Percentiles rank a stretch among this genome's conserved stretches.
Evolutionary conservation across 345 rosid genomes (phyloP).

Genomic region (Salix purpurea): DNA sequence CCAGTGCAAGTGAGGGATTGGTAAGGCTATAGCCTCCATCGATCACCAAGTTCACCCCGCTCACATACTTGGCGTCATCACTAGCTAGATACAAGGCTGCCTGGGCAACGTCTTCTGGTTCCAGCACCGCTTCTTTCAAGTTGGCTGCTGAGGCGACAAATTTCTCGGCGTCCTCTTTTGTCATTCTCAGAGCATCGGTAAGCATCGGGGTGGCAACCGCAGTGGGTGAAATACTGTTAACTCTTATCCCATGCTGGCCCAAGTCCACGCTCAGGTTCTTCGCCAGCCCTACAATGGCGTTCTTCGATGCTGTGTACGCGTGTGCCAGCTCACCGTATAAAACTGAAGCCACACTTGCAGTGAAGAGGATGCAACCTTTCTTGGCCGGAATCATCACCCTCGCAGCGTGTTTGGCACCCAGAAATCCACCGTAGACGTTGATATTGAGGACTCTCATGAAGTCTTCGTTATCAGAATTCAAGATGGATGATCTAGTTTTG

Average conservation of each 20-base stretch:
- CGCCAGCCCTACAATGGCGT: slow-evolving; percentile 12
- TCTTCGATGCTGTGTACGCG: slow-evolving; percentile 19
- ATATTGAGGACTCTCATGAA: slow-evolving; percentile 15
- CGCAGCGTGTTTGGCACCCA: slow-evolving; percentile 35
- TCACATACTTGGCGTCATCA: slow-evolving; percentile 24
- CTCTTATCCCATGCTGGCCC: slow-evolving; percentile 23
- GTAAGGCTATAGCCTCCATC: slow-evolving; percentile 18
- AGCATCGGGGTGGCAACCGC: neutral
- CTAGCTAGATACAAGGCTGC: slow-evolving; percentile 22
- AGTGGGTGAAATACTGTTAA: slow-evolving; percentile 21
- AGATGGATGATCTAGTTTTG: neutral
- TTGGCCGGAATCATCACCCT: slow-evolving; percentile 20
- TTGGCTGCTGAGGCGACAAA: neutral
- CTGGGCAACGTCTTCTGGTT: slow-evolving; percentile 19
- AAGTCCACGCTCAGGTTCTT: slow-evolving; percentile 15
- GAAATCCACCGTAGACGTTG: slow-evolving; percentile 16
- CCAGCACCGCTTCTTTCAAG: slow-evolving; percentile 2
- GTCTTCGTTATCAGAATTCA: neutral
- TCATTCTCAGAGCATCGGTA: neutral
- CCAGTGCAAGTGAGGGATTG: neutral
- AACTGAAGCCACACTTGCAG: slow-evolving; percentile 6
- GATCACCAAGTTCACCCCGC: slow-evolving; percentile 17
- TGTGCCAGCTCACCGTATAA: neutral
- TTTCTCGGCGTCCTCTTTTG: neutral
- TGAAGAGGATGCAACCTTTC: slow-evolving; percentile 27